These are phyloP conservation scores for Peronospora destructor DNA, from an alignment of 352 stramenopile species.

Conservation along the genomic window DNA sequence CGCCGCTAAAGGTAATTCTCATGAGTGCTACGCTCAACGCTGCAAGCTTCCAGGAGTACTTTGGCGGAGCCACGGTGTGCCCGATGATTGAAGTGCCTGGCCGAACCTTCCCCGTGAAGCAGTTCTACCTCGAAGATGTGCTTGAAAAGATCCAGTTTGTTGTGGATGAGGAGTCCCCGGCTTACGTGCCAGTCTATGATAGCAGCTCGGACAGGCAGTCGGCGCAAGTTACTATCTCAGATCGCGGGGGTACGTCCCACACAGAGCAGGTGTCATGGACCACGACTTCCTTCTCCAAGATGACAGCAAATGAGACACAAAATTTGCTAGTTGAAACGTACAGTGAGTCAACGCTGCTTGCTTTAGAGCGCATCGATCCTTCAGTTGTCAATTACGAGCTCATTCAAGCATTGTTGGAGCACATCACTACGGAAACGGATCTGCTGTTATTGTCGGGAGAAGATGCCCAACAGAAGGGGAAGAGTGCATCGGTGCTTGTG, in stretches of 20 bases:
- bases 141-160: slow-evolving; percentile 82
- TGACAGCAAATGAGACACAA: slow-evolving; percentile 15
- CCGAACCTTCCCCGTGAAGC: slow-evolving; percentile 93
- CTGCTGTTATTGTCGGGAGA: slow-evolving; percentile 22
- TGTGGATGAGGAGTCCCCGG: slow-evolving; percentile 64
- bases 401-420: slow-evolving; percentile 83
- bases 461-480: slow-evolving; percentile 4
- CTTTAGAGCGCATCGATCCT: slow-evolving; percentile 81
- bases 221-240: slow-evolving; percentile 55
- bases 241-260: slow-evolving; percentile 53
- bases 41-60: slow-evolving; percentile 93
- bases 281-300: slow-evolving; percentile 23
- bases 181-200: slow-evolving; percentile 34
- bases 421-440: slow-evolving; percentile 62
- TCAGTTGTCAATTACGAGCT: slow-evolving; percentile 93
- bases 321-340: slow-evolving; percentile 49
- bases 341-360: slow-evolving; percentile 81
- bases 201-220: slow-evolving; percentile 24
- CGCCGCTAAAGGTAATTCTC: slow-evolving; percentile 90
- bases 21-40: slow-evolving; percentile 97
- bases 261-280: slow-evolving; percentile 59
- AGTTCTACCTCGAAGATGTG: slow-evolving; percentile 94
- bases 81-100: slow-evolving; percentile 89
- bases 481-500: slow-evolving; percentile 89
- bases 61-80: slow-evolving; percentile 72